These are phyloP conservation scores for Bretschneidera sinensis DNA, from an alignment of 345 rosid genomes.

Conservation along the genomic window DNA sequence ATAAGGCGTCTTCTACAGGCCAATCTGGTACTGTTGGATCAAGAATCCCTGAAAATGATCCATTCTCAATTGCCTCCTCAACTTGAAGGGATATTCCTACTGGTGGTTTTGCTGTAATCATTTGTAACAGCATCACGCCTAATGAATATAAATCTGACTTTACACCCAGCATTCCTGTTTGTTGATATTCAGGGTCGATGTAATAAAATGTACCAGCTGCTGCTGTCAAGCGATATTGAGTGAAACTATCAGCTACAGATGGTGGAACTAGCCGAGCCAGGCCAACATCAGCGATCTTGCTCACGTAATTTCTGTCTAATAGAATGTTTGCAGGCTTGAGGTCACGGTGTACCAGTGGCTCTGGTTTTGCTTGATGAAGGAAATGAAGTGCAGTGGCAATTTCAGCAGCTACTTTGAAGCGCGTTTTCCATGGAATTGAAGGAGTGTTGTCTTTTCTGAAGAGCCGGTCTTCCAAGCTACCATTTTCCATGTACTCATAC, in stretches of 20 bases:
- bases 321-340: slow-evolving; percentile 91
- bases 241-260: slow-evolving; percentile 33
- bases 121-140: slow-evolving; percentile 73
- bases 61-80: slow-evolving; percentile 54
- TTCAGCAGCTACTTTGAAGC: slow-evolving; percentile 74
- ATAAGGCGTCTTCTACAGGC: slow-evolving; percentile 61
- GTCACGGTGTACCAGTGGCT: slow-evolving; percentile 83
- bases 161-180: slow-evolving; percentile 75
- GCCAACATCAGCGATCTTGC: slow-evolving; percentile 80
- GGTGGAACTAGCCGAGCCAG: slow-evolving; percentile 75
- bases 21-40: slow-evolving; percentile 69
- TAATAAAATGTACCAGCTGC: slow-evolving; percentile 89
- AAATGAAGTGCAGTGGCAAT: slow-evolving; percentile 70
- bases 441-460: slow-evolving; percentile 56
- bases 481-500: slow-evolving; percentile 88
- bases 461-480: slow-evolving; percentile 85
- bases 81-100: slow-evolving; percentile 63
- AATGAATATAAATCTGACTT: slow-evolving; percentile 82
- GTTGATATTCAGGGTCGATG: slow-evolving; percentile 89
- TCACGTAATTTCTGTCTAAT: slow-evolving; percentile 42
- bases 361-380: slow-evolving; percentile 84
- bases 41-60: slow-evolving; percentile 43
- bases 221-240: slow-evolving; percentile 55
- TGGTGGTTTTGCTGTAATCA: slow-evolving; percentile 64
- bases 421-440: slow-evolving; percentile 56